phyloP scores from a whole-genome alignment of 805 yeast species.

The Candida manassasensis region DNA sequence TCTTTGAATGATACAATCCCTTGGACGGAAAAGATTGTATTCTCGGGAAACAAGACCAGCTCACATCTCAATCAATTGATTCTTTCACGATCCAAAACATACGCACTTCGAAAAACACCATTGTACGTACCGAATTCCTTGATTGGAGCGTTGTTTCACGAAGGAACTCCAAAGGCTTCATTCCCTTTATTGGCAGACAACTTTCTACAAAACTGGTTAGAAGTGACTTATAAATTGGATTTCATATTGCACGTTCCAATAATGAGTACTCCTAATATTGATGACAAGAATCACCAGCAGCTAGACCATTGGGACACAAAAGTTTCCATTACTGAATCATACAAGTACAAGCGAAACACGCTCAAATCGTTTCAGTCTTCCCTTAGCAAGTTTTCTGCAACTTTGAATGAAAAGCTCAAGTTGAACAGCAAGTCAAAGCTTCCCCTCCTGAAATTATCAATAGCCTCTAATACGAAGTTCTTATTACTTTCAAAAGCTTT shows the following conservation, averaged over 20 bases:
- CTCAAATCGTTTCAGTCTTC: conserved; percentile 1
- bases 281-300: conserved; percentile 13
- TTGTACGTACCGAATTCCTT: conserved; percentile 22
- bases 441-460: background rate
- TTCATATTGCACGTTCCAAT: conserved; percentile 24
- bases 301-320: conserved; percentile 15
- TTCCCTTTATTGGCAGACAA: conserved; percentile 26
- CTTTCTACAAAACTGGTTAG: conserved; percentile 24
- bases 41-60: conserved; percentile 5
- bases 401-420: background rate
- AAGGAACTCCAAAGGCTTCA: conserved; percentile 6
- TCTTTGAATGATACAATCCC: conserved; percentile 18
- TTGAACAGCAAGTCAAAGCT: background rate
- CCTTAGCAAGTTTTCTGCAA: background rate
- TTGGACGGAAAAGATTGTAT: conserved; percentile 16
- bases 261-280: conserved; percentile 25
- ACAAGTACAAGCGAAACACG: conserved; percentile 9
- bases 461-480: conserved; percentile 7
- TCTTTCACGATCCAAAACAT: conserved; percentile 19
- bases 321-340: conserved; percentile 17
- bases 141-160: conserved; percentile 20
- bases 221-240: conserved; percentile 14
- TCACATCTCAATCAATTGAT: conserved; percentile 7
- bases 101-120: conserved; percentile 18
- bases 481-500: conserved; percentile 9